These are phyloP conservation scores for Margaritispora aquatica DNA, from an alignment of 495 filamentous ascomycete genomes.

Conservation along the genomic window DNA sequence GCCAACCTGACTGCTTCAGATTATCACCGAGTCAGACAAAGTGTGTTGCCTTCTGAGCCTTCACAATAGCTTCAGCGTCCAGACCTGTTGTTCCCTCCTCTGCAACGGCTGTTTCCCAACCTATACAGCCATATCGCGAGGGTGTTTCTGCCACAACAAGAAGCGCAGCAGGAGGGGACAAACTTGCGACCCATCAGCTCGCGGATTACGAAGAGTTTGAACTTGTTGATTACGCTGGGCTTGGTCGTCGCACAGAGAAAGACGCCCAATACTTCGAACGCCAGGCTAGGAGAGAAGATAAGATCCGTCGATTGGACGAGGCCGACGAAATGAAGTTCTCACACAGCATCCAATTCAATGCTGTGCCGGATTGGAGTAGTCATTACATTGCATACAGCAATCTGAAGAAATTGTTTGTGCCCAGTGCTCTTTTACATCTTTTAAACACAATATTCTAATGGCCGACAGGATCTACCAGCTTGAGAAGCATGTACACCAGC, in stretches of 20 bases:
- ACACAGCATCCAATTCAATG: constrained; percentile 98
- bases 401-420: constrained; percentile 88
- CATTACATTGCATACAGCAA: constrained; percentile 98
- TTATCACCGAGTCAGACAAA: background rate
- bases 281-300: constrained; percentile 36
- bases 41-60: background rate
- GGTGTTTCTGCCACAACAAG: constrained; percentile 9
- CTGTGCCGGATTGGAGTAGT: constrained; percentile 96
- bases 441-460: constrained; percentile 5
- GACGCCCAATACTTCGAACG: constrained; percentile 20
- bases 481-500: constrained; percentile 67
- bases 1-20: background rate
- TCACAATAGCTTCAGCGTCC: constrained; percentile 24
- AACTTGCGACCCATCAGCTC: constrained; percentile 1
- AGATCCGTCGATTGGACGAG: constrained; percentile 50
- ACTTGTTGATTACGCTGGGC: constrained; percentile 18
- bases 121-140: constrained; percentile 8
- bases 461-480: constrained; percentile 79
- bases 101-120: constrained; percentile 17
- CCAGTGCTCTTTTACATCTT: background rate
- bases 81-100: constrained; percentile 24
- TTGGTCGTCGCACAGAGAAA: background rate
- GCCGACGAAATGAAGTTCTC: constrained; percentile 98
- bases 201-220: constrained; percentile 21
- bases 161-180: constrained; percentile 16